Evolutionary conservation across 805 yeast genomes (phyloP).

Genomic region (Starmerella sirachaensis): DNA sequence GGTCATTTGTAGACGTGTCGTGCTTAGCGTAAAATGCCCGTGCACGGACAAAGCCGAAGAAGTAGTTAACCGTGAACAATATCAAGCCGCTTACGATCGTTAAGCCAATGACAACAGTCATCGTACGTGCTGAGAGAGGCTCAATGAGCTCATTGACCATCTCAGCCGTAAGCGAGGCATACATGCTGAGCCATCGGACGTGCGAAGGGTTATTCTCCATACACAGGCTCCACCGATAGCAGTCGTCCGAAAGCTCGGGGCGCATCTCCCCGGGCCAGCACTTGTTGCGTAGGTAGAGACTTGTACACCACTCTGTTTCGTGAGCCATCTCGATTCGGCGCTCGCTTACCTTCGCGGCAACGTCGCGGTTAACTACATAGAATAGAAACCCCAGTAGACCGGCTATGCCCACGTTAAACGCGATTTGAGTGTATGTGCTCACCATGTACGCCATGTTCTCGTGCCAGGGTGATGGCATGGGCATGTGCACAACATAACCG

Average conservation of each 20-base stretch:
- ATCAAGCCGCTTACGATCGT: neutral
- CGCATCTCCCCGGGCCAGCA: constrained; percentile 49
- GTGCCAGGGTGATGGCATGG: constrained; percentile 26
- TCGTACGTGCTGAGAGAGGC: constrained; percentile 38
- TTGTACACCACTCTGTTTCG: constrained; percentile 53
- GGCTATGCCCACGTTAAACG: constrained; percentile 42
- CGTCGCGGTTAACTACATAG: constrained; percentile 49
- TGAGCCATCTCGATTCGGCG: constrained; percentile 43
- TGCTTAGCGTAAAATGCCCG: constrained; percentile 7
- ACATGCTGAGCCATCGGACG: constrained; percentile 50
- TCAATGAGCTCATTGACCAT: constrained; percentile 60
- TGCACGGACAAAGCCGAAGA: constrained; percentile 19
- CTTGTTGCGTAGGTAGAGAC: constrained; percentile 54
- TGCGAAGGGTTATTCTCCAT: constrained; percentile 63
- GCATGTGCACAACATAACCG: constrained; percentile 18
- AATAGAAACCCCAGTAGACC: constrained; percentile 38
- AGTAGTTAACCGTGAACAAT: constrained; percentile 13
- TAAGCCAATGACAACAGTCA: constrained; percentile 2
- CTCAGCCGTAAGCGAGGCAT: constrained; percentile 71
- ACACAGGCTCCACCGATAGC: constrained; percentile 65
- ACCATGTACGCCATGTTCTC: constrained; percentile 39
- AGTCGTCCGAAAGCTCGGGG: constrained; percentile 56
- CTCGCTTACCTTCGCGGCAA: constrained; percentile 49
- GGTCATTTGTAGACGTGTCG: neutral
- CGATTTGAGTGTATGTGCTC: constrained; percentile 52